A percentile compares a stretch with the other conserved stretches of the same genome.
Evolutionary conservation across 2,329 filamentous ascomycete genomes (phyloP).

Genomic region (Anthostomella pinea): DNA sequence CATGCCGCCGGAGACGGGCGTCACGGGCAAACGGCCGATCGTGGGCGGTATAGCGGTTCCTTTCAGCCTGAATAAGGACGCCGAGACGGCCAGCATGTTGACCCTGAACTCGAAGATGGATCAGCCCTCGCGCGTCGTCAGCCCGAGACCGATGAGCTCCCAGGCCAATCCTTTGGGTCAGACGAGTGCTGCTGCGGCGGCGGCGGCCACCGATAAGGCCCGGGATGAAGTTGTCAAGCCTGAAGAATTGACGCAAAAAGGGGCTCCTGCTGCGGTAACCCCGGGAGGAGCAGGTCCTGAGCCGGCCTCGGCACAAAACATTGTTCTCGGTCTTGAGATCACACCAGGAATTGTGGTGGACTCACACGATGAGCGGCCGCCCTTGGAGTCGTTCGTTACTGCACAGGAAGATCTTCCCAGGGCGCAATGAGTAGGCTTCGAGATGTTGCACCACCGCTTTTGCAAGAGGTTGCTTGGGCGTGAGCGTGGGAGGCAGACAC

Average conservation of each 20-base stretch:
- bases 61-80: slow-evolving; percentile 64
- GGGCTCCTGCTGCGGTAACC: slow-evolving; percentile 10
- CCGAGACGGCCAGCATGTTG: slow-evolving; percentile 67
- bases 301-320: too few species aligned
- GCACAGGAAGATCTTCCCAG: slow-evolving; percentile 44
- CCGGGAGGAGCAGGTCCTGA: slow-evolving; percentile 7
- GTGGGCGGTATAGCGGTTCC: slow-evolving; percentile 69
- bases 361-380: slow-evolving; percentile 18
- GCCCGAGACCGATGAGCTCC: slow-evolving; percentile 28
- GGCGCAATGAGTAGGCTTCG: too few species aligned
- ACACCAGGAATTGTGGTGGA: slow-evolving; percentile 9
- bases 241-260: slow-evolving; percentile 13
- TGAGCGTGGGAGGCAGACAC: too few species aligned
- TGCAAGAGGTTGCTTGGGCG: too few species aligned
- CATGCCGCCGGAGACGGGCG: slow-evolving; percentile 45
- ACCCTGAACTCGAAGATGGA: slow-evolving; percentile 53
- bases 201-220: slow-evolving; percentile 5
- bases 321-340: too few species aligned
- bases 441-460: too few species aligned
- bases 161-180: slow-evolving; percentile 8
- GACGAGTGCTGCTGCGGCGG: slow-evolving; percentile 9
- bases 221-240: slow-evolving; percentile 14
- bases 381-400: slow-evolving; percentile 54
- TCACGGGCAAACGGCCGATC: slow-evolving; percentile 61
- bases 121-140: slow-evolving; percentile 31